Conservation (phyloP, 768 basidiomycete species). For the Termitomyces sp. region DNA sequence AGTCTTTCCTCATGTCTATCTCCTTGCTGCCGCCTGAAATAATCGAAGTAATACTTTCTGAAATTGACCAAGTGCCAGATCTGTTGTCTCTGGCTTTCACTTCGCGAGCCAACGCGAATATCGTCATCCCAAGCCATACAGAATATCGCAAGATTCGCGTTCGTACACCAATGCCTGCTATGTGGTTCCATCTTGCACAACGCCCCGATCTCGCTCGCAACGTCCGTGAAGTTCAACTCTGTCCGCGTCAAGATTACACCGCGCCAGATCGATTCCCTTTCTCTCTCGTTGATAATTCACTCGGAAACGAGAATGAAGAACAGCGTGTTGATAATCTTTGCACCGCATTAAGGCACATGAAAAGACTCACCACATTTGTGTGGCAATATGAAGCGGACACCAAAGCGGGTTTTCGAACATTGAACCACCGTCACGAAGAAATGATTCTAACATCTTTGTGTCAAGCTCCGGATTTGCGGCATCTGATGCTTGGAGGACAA, state of each 20-base stretch:
- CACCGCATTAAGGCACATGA: slow-evolving; percentile 36
- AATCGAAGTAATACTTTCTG: slow-evolving; percentile 40
- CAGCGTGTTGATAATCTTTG: slow-evolving; percentile 29
- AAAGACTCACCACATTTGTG: slow-evolving; percentile 32
- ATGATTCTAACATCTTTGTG: slow-evolving; percentile 28
- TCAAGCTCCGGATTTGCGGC: slow-evolving; percentile 22
- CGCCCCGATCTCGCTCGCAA: slow-evolving; percentile 43
- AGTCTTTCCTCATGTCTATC: not conserved
- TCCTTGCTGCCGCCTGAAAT: slow-evolving; percentile 32
- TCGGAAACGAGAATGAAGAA: slow-evolving; percentile 14
- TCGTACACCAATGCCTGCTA: slow-evolving; percentile 29
- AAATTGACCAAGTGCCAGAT: slow-evolving; percentile 33
- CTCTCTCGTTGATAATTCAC: slow-evolving; percentile 24
- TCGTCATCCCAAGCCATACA: slow-evolving; percentile 41
- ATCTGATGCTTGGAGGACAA: slow-evolving; percentile 29
- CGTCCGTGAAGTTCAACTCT: slow-evolving; percentile 41
- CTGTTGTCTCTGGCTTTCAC: slow-evolving; percentile 39
- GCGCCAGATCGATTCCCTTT: slow-evolving; percentile 36
- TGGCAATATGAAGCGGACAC: slow-evolving; percentile 28
- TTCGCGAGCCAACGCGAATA: slow-evolving; percentile 27
- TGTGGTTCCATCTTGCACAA: slow-evolving; percentile 48
- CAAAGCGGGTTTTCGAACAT: slow-evolving; percentile 21
- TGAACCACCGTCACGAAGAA: slow-evolving; percentile 32
- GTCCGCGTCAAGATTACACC: slow-evolving; percentile 28
- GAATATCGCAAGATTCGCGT: slow-evolving; percentile 44